These are phyloP conservation scores for Pseudoturritis turrita DNA, from an alignment of 345 rosid genomes.

Conservation along the genomic window DNA sequence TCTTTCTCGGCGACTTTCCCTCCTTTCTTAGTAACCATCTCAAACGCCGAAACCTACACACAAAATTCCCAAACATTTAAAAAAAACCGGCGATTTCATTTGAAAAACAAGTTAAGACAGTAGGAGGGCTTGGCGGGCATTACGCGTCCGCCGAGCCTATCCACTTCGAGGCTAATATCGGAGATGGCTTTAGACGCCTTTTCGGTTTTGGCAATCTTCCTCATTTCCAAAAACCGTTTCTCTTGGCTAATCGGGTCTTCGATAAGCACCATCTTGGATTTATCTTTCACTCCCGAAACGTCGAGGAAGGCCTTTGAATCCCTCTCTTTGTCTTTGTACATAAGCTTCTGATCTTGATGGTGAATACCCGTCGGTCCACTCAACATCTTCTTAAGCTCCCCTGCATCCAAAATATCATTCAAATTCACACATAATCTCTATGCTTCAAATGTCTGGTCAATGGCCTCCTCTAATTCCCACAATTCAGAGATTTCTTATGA, in stretches of 20 bases:
- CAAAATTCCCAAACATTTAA: not conserved
- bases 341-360: constrained; percentile 89
- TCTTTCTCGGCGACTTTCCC: constrained; percentile 76
- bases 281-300: constrained; percentile 82
- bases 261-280: constrained; percentile 74
- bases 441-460: not conserved
- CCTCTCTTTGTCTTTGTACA: constrained; percentile 89
- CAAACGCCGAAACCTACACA: constrained; percentile 78
- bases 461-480: not conserved
- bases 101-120: not conserved
- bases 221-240: constrained; percentile 73
- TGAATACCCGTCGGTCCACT: constrained; percentile 83
- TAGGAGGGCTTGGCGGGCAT: not conserved
- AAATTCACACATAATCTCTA: not conserved
- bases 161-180: constrained; percentile 85
- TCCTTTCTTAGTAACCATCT: constrained; percentile 61
- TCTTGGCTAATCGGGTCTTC: constrained; percentile 95
- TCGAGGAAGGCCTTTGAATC: constrained; percentile 90
- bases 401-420: constrained; percentile 35
- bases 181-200: constrained; percentile 87
- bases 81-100: not conserved
- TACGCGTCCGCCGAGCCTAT: constrained; percentile 86
- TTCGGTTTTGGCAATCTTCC: constrained; percentile 79
- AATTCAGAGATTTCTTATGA: not conserved
- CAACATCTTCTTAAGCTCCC: constrained; percentile 96